Percentiles rank a stretch among this genome's conserved stretches.
phyloP scores from a whole-genome alignment of 139 green algal species.

The Chlamydomonas incerta region DNA sequence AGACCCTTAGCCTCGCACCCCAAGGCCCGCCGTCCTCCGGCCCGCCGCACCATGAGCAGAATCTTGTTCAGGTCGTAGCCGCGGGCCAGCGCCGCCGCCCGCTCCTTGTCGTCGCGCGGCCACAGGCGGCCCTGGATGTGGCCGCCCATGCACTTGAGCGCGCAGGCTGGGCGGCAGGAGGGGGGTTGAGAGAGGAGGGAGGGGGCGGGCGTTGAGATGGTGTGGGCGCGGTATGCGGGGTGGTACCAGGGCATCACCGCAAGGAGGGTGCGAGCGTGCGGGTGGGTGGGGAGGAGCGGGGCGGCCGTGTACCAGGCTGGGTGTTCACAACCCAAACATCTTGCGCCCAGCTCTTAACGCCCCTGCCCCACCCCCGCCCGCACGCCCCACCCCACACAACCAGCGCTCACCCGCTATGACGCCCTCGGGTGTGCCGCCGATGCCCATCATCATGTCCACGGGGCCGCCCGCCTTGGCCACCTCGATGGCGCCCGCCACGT shows the following conservation, averaged over 20 bases:
- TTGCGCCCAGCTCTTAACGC: not conserved
- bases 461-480: slow-evolving; percentile 71
- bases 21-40: not conserved
- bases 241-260: no score
- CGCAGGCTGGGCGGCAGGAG: slow-evolving; percentile 29
- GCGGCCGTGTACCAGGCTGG: not conserved
- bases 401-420: slow-evolving; percentile 76
- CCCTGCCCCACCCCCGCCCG: not conserved
- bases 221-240: no score
- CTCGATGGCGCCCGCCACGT: slow-evolving; percentile 81
- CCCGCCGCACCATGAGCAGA: slow-evolving; percentile 36
- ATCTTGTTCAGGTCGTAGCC: slow-evolving; percentile 70
- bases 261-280: no score
- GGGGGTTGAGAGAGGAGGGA: not conserved
- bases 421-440: slow-evolving; percentile 77
- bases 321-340: not conserved
- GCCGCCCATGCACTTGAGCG: slow-evolving; percentile 86
- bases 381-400: not conserved
- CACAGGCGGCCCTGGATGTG: slow-evolving; percentile 76
- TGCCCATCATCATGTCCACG: slow-evolving; percentile 84
- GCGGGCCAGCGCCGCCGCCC: slow-evolving; percentile 21
- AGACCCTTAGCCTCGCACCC: not conserved
- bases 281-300: not conserved
- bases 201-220: not conserved
- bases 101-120: slow-evolving; percentile 76